A percentile compares a stretch with the other conserved stretches of the same genome.
These are phyloP conservation scores for Hippophae tibetana DNA, from an alignment of 306 rosid genomes.

Conservation along the genomic window DNA sequence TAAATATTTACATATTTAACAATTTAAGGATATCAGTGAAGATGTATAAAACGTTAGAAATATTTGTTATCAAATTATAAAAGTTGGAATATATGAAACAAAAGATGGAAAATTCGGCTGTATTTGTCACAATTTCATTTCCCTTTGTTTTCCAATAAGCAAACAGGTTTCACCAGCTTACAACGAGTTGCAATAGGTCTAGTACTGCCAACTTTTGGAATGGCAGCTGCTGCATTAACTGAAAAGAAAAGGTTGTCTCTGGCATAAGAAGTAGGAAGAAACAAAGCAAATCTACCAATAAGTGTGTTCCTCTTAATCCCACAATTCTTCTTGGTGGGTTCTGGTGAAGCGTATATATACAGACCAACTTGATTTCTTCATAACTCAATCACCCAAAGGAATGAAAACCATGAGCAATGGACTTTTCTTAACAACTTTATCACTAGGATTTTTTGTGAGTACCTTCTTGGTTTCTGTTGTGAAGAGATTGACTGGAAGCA, in stretches of 20 bases:
- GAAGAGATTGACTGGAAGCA: slow-evolving; percentile 41
- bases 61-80: too few species aligned
- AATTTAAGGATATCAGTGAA: too few species aligned
- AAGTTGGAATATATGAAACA: too few species aligned
- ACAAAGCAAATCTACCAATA: slow-evolving; percentile 42
- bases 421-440: slow-evolving; percentile 69
- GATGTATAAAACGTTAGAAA: too few species aligned
- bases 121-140: too few species aligned
- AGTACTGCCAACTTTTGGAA: slow-evolving; percentile 47
- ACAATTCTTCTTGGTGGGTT: slow-evolving; percentile 75
- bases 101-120: too few species aligned
- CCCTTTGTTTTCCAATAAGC: neutral
- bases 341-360: slow-evolving; percentile 96
- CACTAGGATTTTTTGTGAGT: slow-evolving; percentile 81
- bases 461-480: slow-evolving; percentile 68
- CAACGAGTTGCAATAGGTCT: slow-evolving; percentile 80
- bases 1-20: too few species aligned
- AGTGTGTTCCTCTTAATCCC: slow-evolving; percentile 74
- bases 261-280: slow-evolving; percentile 28
- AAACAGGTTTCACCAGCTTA: slow-evolving; percentile 65
- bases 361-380: slow-evolving; percentile 92
- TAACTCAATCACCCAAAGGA: slow-evolving; percentile 83
- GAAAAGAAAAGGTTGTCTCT: slow-evolving; percentile 57
- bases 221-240: slow-evolving; percentile 56
- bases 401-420: slow-evolving; percentile 98